Base-by-base conservation (phyloP, 2,329 filamentous ascomycete species). In the Xylaria sp. region DNA sequence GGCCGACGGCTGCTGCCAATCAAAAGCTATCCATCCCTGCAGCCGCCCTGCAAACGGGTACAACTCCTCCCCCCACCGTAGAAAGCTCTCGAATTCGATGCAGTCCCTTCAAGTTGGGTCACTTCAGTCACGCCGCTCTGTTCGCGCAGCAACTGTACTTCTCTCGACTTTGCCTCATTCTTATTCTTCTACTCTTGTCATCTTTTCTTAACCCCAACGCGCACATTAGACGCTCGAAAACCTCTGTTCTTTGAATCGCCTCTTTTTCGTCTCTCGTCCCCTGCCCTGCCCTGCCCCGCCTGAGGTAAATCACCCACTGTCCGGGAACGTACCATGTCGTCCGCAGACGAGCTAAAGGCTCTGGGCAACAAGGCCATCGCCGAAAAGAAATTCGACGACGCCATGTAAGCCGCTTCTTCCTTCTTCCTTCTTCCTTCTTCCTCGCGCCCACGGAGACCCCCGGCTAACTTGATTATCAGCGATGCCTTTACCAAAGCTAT, bases 341-440 rank as follows among this genome's bases (percentile, higher is more conserved):
- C 81, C 58, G 84, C 84, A 65, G 85, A 88, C 74, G 84, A 93
- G 84, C 86, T 99, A 69, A 99, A 99, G 82, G 91, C 92, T 69
- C 89, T 94, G 73, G 94, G 93, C 80, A 99, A 99, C 83, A 96
- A 96, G 82, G 92, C 95, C 76, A 99, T 99, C 76, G 89, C 91
- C 63, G 92, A 91, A 60, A 97, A 97, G 84, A 92, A 97, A 76
- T 99, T 96, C 74, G 84, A 92, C 69, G 91, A 93, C 74, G 94
- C 94, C 70, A 86, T 96, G 93, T 97, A 84, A 76, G 91, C 86
- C 55, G 41, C 37, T 19, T 4, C 17, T 13, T 38, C 43, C 22
- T n/a, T n/a, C n/a, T n/a, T n/a, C n/a, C n/a, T n/a, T n/a, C n/a
- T n/a, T n/a, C n/a, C n/a, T n/a, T n/a, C n/a, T n/a, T n/a, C n/a